Evolutionary conservation across 768 basidiomycete species (phyloP).

Genomic region (Mycena alexandri): DNA sequence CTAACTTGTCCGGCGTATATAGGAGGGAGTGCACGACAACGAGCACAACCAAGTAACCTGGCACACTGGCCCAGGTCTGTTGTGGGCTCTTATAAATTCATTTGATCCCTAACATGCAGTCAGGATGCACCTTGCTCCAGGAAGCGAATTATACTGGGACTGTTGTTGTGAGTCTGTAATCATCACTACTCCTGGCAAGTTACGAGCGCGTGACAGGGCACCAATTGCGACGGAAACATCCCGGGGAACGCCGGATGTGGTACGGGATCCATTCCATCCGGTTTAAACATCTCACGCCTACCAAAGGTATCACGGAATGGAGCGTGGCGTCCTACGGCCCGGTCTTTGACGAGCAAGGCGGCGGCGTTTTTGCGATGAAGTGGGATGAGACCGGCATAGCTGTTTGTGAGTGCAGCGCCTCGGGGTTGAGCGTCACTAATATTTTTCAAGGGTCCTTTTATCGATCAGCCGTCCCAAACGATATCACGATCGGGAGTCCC

Average conservation of each 20-base stretch:
- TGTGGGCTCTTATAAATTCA: constrained; percentile 21
- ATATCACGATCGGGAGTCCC: constrained; percentile 72
- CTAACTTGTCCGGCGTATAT: not conserved
- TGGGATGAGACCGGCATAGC: constrained; percentile 86
- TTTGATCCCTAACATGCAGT: not conserved
- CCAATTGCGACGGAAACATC: constrained; percentile 65
- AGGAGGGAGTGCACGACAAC: constrained; percentile 86
- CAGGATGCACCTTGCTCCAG: constrained; percentile 71
- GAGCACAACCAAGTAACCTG: constrained; percentile 88
- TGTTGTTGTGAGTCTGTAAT: constrained; percentile 62
- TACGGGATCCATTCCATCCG: too few species aligned
- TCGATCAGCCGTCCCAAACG: constrained; percentile 78
- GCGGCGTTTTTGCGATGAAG: constrained; percentile 91
- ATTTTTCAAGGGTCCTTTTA: constrained; percentile 79
- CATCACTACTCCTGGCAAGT: constrained; percentile 1
- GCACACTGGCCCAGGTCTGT: constrained; percentile 75
- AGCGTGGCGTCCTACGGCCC: constrained; percentile 88
- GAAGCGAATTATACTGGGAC: constrained; percentile 72
- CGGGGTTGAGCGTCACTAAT: constrained; percentile 19
- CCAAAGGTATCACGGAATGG: constrained; percentile 70
- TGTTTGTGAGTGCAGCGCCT: constrained; percentile 68
- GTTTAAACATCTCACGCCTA: too few species aligned
- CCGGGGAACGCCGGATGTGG: constrained; percentile 81
- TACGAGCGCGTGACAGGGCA: constrained; percentile 50
- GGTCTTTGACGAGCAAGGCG: constrained; percentile 81